These are phyloP conservation scores for Coniella lustricola DNA, from an alignment of 2,329 filamentous ascomycete genomes.

Conservation along the genomic window DNA sequence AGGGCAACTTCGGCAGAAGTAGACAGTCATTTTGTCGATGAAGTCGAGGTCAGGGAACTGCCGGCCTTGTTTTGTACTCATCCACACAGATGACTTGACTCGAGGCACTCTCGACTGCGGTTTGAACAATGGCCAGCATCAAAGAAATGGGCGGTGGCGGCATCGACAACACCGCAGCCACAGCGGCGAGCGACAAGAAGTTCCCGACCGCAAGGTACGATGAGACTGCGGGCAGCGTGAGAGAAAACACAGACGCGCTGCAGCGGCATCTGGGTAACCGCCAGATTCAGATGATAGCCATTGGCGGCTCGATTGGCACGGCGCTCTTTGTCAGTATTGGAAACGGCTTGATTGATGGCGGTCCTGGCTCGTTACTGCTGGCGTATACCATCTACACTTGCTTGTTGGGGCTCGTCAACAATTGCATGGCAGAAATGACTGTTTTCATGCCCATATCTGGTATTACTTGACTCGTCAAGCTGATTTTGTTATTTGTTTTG, in stretches of 20 bases:
- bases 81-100: too few relatives aligned
- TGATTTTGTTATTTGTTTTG: background rate
- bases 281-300: slow-evolving; percentile 52
- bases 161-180: background rate
- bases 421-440: slow-evolving; percentile 59
- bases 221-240: slow-evolving; percentile 2
- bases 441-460: slow-evolving; percentile 54
- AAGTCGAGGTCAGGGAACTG: too few relatives aligned
- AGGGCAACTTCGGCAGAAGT: too few relatives aligned
- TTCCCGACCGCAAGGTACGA: slow-evolving; percentile 2
- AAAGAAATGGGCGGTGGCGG: background rate
- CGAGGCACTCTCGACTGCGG: background rate
- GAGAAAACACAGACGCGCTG: slow-evolving; percentile 20
- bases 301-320: slow-evolving; percentile 51
- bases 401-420: slow-evolving; percentile 56
- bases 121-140: slow-evolving; percentile 1
- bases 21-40: too few relatives aligned
- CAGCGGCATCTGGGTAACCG: slow-evolving; percentile 46
- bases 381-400: slow-evolving; percentile 50
- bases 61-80: too few relatives aligned
- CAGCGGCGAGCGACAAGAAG: slow-evolving; percentile 4
- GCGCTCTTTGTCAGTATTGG: slow-evolving; percentile 58
- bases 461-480: background rate
- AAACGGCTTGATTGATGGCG: slow-evolving; percentile 38
- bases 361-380: slow-evolving; percentile 47